These are phyloP conservation scores for Arachis monticola DNA, from an alignment of 331 rosid species.

Conservation along the genomic window DNA sequence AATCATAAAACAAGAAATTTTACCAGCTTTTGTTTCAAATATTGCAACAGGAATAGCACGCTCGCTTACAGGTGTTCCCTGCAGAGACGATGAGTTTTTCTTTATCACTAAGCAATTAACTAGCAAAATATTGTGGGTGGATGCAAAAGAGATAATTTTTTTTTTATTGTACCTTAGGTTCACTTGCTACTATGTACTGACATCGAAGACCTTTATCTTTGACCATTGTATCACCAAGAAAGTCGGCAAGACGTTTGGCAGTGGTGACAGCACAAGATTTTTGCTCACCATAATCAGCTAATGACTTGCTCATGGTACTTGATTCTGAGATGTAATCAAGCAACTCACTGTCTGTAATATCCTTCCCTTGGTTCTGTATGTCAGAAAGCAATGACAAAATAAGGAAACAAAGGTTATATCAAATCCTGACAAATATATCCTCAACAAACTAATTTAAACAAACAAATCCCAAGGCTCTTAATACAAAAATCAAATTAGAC, in stretches of 20 bases:
- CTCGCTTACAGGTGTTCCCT: constrained; percentile 99
- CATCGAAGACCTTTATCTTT: constrained; percentile 98
- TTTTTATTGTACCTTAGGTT: constrained; percentile 73
- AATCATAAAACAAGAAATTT: constrained; percentile 27
- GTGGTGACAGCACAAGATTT: constrained; percentile 98
- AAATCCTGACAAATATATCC: constrained; percentile 29
- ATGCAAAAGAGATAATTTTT: constrained; percentile 23
- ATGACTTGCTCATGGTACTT: constrained; percentile 99
- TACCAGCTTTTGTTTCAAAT: constrained; percentile 95
- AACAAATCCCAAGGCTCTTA: constrained; percentile 7
- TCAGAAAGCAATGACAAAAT: constrained; percentile 32
- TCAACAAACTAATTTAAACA: constrained; percentile 37
- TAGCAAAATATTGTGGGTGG: constrained; percentile 32
- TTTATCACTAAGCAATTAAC: constrained; percentile 23
- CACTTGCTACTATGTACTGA: constrained; percentile 95
- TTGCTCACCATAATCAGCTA: constrained; percentile 89
- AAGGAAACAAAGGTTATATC: constrained; percentile 25
- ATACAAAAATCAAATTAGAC: constrained; percentile 12
- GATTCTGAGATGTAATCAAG: constrained; percentile 98
- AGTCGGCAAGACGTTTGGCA: constrained; percentile 94
- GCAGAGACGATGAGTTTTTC: constrained; percentile 38
- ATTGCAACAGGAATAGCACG: constrained; percentile 99
- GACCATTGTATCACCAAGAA: constrained; percentile 96
- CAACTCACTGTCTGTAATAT: constrained; percentile 90
- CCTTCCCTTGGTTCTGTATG: constrained; percentile 87